Conservation (phyloP, 495 filamentous ascomycete genomes). For the Penicillium malachiteum region DNA sequence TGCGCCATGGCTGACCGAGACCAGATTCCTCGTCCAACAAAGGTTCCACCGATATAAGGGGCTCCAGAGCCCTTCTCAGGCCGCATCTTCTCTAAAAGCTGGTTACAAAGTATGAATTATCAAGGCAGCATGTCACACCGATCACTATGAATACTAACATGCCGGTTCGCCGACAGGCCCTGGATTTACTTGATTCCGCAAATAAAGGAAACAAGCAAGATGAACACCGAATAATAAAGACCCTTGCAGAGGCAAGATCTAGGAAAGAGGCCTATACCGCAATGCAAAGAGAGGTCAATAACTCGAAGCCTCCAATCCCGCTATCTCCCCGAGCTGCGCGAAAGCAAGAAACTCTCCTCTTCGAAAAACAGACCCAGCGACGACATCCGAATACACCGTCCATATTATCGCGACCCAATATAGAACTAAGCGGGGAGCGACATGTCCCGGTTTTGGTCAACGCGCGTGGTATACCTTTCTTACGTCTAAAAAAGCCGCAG, state of each 20-base stretch:
- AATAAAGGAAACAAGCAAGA: conserved; percentile 30
- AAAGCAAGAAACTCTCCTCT: conserved; percentile 26
- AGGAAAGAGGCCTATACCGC: conserved; percentile 19
- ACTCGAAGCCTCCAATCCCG: conserved; percentile 15
- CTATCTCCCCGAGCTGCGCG: conserved; percentile 22
- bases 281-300: conserved; percentile 17
- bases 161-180: conserved; percentile 22
- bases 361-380: conserved; percentile 27
- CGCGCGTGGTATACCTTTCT: conserved; percentile 62
- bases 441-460: conserved; percentile 59
- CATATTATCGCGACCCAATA: conserved; percentile 45
- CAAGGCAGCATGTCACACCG: neutral
- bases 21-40: conserved; percentile 48
- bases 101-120: conserved; percentile 59
- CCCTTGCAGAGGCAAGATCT: conserved; percentile 23
- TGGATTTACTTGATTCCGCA: conserved; percentile 42
- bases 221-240: conserved; percentile 18
- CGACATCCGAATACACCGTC: conserved; percentile 41
- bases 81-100: conserved; percentile 54
- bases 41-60: conserved; percentile 58
- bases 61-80: conserved; percentile 54
- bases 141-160: conserved; percentile 15
- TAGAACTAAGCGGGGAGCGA: conserved; percentile 51
- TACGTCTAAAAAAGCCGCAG: conserved; percentile 71
- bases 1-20: conserved; percentile 35